These are phyloP conservation scores for Pyrenophora seminiperda DNA, from an alignment of 2,329 filamentous ascomycete species.

Conservation along the genomic window DNA sequence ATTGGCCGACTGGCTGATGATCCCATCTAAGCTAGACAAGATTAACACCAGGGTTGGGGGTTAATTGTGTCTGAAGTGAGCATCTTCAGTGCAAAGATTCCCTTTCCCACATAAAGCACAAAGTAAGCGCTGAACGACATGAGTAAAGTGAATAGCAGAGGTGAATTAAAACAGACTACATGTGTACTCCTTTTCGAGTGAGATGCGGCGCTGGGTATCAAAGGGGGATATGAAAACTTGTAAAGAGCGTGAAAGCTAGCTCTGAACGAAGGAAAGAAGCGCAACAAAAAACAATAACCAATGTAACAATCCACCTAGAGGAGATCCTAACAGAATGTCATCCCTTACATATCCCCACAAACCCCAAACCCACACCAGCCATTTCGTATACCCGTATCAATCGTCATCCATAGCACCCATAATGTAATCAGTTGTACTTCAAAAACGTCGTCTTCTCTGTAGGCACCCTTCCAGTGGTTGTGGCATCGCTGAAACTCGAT, in stretches of 20 bases:
- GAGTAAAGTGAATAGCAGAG: not conserved
- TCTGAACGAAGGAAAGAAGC: conserved; percentile 1
- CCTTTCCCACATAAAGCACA: too few relatives aligned
- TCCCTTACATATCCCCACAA: not conserved
- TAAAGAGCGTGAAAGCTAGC: not conserved
- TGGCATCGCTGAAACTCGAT: conserved; percentile 1
- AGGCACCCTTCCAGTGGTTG: not conserved
- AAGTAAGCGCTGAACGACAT: too few relatives aligned
- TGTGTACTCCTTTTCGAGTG: too few relatives aligned
- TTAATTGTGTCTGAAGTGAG: not conserved
- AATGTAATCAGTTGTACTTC: not conserved
- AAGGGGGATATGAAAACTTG: not conserved
- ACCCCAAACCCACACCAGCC: not conserved
- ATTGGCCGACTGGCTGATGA: too few relatives aligned
- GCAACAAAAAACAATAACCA: not conserved
- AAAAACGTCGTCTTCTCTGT: not conserved
- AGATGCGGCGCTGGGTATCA: too few relatives aligned
- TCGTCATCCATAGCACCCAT: not conserved
- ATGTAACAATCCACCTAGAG: not conserved
- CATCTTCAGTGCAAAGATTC: not conserved
- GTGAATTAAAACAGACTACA: not conserved
- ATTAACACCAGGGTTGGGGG: too few relatives aligned
- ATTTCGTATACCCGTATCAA: not conserved
- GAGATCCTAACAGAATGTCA: conserved; percentile 1
- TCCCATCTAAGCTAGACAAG: too few relatives aligned